Percentiles rank a stretch among this genome's conserved stretches.
These are phyloP conservation scores for Taphrina populina DNA, from an alignment of 1,139 yeast species.

Conservation along the genomic window DNA sequence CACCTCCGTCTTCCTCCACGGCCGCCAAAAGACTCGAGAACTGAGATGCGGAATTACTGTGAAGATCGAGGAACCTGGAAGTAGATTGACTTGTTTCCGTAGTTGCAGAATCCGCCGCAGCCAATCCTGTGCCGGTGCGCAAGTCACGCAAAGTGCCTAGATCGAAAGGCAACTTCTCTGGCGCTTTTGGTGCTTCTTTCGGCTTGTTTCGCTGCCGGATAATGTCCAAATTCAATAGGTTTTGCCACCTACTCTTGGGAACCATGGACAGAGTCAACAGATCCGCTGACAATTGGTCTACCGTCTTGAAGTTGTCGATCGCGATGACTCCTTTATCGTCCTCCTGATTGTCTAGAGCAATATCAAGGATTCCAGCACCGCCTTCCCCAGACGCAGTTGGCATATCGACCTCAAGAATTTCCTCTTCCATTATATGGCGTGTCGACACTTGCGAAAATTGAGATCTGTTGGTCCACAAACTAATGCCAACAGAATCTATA, in stretches of 20 bases:
- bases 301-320: conserved; percentile 52
- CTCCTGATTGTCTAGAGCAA: conserved; percentile 55
- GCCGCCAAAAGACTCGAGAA: conserved; percentile 68
- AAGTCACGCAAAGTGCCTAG: conserved; percentile 44
- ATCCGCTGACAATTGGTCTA: conserved; percentile 62
- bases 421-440: conserved; percentile 69
- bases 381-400: conserved; percentile 87
- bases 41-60: conserved; percentile 48
- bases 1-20: conserved; percentile 48
- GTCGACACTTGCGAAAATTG: conserved; percentile 66
- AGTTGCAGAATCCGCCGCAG: neutral
- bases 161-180: conserved; percentile 81
- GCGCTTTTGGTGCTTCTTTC: conserved; percentile 80
- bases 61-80: conserved; percentile 11
- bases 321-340: conserved; percentile 43
- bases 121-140: conserved; percentile 35
- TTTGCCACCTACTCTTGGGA: conserved; percentile 75
- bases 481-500: conserved; percentile 84
- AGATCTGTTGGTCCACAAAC: conserved; percentile 87
- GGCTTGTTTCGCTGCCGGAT: conserved; percentile 86
- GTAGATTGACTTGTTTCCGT: neutral
- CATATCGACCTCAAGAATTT: conserved; percentile 54
- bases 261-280: conserved; percentile 73
- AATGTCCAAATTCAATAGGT: conserved; percentile 75
- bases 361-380: conserved; percentile 71